These are phyloP conservation scores for Hypericum perforatum DNA, from an alignment of 345 rosid species.

Conservation along the genomic window DNA sequence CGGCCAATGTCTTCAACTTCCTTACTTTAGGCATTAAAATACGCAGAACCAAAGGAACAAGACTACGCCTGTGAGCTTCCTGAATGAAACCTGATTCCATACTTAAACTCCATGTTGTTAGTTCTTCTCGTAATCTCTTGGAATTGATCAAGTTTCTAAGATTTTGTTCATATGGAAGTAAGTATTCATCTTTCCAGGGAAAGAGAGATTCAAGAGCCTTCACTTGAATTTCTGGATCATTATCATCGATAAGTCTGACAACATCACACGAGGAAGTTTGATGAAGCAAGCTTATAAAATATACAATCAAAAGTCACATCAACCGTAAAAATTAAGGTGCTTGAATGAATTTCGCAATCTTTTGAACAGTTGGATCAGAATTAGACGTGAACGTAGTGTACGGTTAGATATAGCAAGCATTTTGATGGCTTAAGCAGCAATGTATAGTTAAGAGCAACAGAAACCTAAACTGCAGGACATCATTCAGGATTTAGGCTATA, in stretches of 20 bases:
- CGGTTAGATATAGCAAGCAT: too few relatives aligned
- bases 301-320: conserved; percentile 2
- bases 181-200: conserved; percentile 60
- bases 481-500: too few relatives aligned
- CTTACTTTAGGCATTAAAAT: conserved; percentile 81
- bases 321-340: background rate
- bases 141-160: conserved; percentile 70
- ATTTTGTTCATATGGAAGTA: conserved; percentile 63
- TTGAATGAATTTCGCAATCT: too few relatives aligned
- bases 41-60: conserved; percentile 54
- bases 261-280: conserved; percentile 14
- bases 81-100: conserved; percentile 43
- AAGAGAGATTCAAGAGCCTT: conserved; percentile 78
- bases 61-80: conserved; percentile 49
- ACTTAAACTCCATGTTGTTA: conserved; percentile 80
- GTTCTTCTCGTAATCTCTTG: conserved; percentile 63
- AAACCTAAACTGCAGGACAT: too few relatives aligned
- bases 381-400: too few relatives aligned
- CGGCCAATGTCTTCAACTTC: conserved; percentile 63
- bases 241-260: conserved; percentile 77
- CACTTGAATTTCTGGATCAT: conserved; percentile 69
- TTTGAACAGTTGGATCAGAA: too few relatives aligned
- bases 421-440: too few relatives aligned
- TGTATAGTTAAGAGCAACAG: too few relatives aligned
- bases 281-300: conserved; percentile 1